phyloP scores from a whole-genome alignment of 2,329 filamentous ascomycete species.

The Botrytis squamosa region DNA sequence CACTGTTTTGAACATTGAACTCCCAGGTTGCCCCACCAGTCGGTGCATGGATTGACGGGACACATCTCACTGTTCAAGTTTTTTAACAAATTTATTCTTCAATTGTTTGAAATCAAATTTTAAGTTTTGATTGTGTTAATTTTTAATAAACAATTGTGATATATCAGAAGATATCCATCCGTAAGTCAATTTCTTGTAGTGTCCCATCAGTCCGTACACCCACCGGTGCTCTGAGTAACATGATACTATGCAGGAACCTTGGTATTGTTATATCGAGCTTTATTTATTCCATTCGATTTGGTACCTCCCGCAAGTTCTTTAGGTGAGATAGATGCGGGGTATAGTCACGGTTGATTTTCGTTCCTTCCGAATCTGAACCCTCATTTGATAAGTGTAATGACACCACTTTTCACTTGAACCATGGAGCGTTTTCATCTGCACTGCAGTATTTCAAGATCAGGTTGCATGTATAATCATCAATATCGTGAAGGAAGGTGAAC shows the following conservation, averaged over 20 bases:
- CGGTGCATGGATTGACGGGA: no score
- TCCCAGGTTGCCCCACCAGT: background rate
- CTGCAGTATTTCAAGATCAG: background rate
- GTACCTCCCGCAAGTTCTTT: background rate
- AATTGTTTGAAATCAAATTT: no score
- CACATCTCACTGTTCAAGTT: no score
- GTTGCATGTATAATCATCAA: background rate
- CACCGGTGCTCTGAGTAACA: no score
- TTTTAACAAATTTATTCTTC: no score
- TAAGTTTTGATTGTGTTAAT: no score
- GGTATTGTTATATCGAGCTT: background rate
- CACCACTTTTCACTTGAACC: background rate
- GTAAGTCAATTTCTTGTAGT: no score
- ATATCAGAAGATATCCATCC: no score
- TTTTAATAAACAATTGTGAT: no score
- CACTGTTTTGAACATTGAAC: no score
- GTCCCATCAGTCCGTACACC: no score
- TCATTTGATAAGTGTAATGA: background rate
- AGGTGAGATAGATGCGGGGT: background rate
- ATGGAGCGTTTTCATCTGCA: background rate
- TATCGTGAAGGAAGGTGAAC: background rate
- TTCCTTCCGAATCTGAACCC: background rate
- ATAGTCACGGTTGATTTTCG: background rate
- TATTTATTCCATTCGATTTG: background rate
- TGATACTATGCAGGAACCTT: no score